Percentiles rank a stretch among this genome's conserved stretches.
Evolutionary conservation across 768 basidiomycete genomes (phyloP).

Genomic region (button mushroom (Agaricus bisporus)): DNA sequence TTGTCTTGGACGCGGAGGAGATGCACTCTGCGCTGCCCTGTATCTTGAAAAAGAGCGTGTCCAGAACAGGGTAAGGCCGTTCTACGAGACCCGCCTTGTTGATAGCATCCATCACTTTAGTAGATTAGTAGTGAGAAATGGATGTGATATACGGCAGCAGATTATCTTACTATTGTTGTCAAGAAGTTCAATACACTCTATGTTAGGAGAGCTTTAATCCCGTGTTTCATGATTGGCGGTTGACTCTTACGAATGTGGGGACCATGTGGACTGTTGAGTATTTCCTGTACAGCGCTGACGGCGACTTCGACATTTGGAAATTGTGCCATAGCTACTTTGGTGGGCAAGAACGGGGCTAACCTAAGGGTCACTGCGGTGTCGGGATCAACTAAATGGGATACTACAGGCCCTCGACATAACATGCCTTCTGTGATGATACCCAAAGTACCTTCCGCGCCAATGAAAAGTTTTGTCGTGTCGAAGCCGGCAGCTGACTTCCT

Average conservation of each 20-base stretch:
- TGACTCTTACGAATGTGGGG: slow-evolving; percentile 61
- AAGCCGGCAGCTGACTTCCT: slow-evolving; percentile 86
- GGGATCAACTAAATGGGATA: neutral
- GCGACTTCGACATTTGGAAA: slow-evolving; percentile 78
- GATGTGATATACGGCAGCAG: neutral
- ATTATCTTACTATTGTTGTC: slow-evolving; percentile 59
- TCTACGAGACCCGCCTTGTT: slow-evolving; percentile 59
- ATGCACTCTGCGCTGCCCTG: slow-evolving; percentile 67
- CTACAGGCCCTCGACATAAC: neutral
- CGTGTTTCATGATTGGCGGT: neutral
- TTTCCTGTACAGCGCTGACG: slow-evolving; percentile 76
- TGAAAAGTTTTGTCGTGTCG: slow-evolving; percentile 82
- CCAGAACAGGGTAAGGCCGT: slow-evolving; percentile 58
- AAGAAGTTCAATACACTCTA: slow-evolving; percentile 85
- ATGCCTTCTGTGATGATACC: slow-evolving; percentile 85
- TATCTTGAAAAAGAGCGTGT: slow-evolving; percentile 89
- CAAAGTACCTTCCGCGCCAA: slow-evolving; percentile 85
- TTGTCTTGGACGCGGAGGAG: slow-evolving; percentile 47
- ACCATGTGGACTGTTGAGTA: slow-evolving; percentile 63
- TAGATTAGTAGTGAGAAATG: slow-evolving; percentile 15
- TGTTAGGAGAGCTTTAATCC: neutral
- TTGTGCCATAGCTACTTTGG: slow-evolving; percentile 82
- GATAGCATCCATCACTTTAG: slow-evolving; percentile 66
- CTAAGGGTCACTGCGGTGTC: slow-evolving; percentile 64
- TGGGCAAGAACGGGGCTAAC: slow-evolving; percentile 74